Evolutionary conservation across 1,284 basidiomycete genomes (phyloP).

Genomic region (Exobasidium rhododendri): DNA sequence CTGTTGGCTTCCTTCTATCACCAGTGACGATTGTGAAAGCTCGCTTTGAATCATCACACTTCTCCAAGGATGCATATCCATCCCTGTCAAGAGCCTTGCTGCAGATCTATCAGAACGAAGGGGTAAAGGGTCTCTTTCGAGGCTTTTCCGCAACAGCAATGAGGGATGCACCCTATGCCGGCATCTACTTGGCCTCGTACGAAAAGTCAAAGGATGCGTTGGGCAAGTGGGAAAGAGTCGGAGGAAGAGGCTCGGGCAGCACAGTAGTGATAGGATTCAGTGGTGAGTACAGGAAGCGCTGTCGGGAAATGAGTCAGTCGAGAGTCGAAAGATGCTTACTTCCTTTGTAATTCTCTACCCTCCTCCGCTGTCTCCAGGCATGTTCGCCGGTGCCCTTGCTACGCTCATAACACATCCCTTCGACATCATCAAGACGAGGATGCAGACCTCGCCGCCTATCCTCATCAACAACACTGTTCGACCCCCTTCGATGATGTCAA

Average conservation of each 20-base stretch:
- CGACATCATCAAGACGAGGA: conserved; percentile 53
- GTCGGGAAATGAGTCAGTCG: no score
- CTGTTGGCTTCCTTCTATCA: conserved; percentile 82
- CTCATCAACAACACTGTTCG: conserved; percentile 17
- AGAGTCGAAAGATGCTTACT: no score
- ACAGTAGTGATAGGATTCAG: conserved; percentile 39
- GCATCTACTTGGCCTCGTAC: conserved; percentile 86
- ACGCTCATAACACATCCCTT: conserved; percentile 53
- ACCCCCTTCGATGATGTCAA: conserved; percentile 1
- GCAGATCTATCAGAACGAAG: conserved; percentile 64
- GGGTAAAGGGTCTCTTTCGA: conserved; percentile 77
- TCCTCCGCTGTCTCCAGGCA: conserved; percentile 5
- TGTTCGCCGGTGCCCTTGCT: conserved; percentile 44
- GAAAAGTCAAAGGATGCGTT: conserved; percentile 56
- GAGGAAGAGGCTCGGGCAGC: conserved; percentile 27
- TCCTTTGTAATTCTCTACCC: background rate
- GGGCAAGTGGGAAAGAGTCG: conserved; percentile 2
- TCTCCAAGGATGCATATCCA: conserved; percentile 37
- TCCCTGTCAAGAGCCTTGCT: conserved; percentile 37
- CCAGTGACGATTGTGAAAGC: conserved; percentile 94
- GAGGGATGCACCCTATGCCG: conserved; percentile 92
- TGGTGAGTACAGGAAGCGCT: conserved; percentile 17
- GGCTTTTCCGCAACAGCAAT: conserved; percentile 86
- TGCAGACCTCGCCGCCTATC: conserved; percentile 41
- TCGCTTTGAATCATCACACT: conserved; percentile 67